Conservation (phyloP, 140 eudicot species). For the Cichorium intybus region DNA sequence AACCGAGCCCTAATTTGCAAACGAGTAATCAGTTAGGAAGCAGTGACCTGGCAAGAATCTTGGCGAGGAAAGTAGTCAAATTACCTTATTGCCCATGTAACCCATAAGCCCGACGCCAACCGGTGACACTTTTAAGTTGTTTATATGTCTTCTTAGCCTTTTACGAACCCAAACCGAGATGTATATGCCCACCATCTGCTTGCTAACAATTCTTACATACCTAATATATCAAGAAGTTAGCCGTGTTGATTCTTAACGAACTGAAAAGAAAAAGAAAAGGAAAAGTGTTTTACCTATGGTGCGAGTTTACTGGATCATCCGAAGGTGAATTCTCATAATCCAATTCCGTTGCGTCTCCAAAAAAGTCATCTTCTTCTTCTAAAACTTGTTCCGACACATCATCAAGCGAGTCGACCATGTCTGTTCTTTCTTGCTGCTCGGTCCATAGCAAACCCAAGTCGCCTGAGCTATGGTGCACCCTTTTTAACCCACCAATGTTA, state of each 20-base stretch:
- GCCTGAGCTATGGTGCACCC: conserved; percentile 74
- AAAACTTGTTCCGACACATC: conserved; percentile 53
- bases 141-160: conserved; percentile 83
- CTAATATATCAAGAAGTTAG: conserved; percentile 16
- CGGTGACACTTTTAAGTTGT: conserved; percentile 82
- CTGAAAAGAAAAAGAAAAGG: not conserved
- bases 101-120: conserved; percentile 99
- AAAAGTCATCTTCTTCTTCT: conserved; percentile 64
- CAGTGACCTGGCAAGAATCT: not conserved
- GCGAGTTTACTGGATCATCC: conserved; percentile 23
- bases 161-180: conserved; percentile 88
- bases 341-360: conserved; percentile 33
- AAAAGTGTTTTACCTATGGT: conserved; percentile 29
- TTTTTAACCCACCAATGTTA: conserved; percentile 42
- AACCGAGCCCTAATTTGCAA: conserved; percentile 76
- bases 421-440: conserved; percentile 39
- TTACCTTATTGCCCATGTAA: conserved; percentile 99
- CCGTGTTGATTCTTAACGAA: not conserved
- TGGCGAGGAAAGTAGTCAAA: not conserved
- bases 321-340: conserved; percentile 22
- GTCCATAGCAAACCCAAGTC: conserved; percentile 52
- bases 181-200: conserved; percentile 98
- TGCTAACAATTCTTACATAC: conserved; percentile 85
- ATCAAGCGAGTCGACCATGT: conserved; percentile 42
- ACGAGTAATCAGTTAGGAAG: conserved; percentile 1